Conservation (phyloP, 139 green algal species). For the Chlamydomonas sphaeroides region DNA sequence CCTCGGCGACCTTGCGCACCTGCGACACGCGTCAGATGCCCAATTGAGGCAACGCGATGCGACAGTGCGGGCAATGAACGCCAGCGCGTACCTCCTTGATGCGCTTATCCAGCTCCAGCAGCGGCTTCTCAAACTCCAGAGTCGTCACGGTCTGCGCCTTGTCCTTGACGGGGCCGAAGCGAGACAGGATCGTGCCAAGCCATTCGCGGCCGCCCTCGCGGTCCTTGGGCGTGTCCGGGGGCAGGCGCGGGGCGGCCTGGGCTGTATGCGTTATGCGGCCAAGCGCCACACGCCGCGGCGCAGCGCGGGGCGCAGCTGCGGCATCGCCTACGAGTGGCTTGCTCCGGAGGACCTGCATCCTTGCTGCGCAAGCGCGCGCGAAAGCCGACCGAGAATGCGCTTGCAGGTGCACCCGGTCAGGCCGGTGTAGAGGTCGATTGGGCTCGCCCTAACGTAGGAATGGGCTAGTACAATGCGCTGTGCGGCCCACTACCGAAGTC, state of each 20-base stretch:
- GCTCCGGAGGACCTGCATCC: slow-evolving; percentile 20
- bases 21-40: slow-evolving; percentile 41
- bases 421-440: no score
- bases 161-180: slow-evolving; percentile 85
- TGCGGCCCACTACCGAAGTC: no score
- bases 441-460: no score
- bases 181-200: slow-evolving; percentile 69
- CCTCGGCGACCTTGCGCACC: slow-evolving; percentile 91
- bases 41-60: not conserved
- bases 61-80: not conserved
- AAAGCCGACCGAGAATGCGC: no score
- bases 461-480: no score
- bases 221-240: slow-evolving; percentile 46
- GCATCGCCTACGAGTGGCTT: slow-evolving; percentile 14
- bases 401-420: no score
- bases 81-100: slow-evolving; percentile 91
- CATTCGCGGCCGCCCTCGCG: slow-evolving; percentile 58
- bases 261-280: not conserved
- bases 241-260: not conserved
- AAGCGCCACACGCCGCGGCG: not conserved
- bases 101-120: slow-evolving; percentile 96
- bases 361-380: not conserved
- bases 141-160: slow-evolving; percentile 69
- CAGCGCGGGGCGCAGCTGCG: not conserved
- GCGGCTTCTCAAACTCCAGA: slow-evolving; percentile 96